Conservation (phyloP, 208 protist species). For the Acanthamoeba polyphaga region DNA sequence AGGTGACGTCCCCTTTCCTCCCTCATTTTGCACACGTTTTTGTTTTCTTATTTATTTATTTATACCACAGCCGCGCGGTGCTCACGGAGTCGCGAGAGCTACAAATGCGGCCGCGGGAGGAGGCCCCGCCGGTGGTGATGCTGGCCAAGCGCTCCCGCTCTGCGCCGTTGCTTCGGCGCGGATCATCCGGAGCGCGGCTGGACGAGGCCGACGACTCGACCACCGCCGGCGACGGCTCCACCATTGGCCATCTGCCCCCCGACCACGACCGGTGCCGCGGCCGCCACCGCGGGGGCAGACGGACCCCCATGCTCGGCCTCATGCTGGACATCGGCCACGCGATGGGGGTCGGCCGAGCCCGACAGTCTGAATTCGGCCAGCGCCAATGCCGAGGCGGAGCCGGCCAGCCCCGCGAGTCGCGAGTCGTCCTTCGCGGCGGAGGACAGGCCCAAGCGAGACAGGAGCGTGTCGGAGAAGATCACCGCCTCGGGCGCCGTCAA, state of each 20-base stretch:
- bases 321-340: not conserved
- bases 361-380: not conserved
- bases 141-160: not conserved
- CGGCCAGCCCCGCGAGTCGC: not conserved
- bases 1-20: not conserved
- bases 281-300: not conserved
- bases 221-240: no score
- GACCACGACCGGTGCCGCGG: not conserved
- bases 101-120: not conserved
- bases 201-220: not conserved
- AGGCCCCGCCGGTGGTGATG: not conserved
- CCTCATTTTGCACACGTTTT: not conserved
- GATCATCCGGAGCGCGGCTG: not conserved
- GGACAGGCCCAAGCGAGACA: not conserved
- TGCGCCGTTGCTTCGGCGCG: not conserved
- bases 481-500: not conserved
- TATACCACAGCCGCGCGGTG: not conserved
- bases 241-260: no score
- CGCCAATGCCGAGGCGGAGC: not conserved
- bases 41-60: not conserved
- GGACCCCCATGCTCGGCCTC: not conserved
- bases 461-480: not conserved
- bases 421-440: not conserved
- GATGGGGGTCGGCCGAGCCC: not conserved
- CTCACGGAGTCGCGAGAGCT: not conserved